Percentiles rank a stretch among this genome's conserved stretches.
phyloP scores from a whole-genome alignment of 371 early-diverging fungal genomes.

The Lichtheimia hyalospora region DNA sequence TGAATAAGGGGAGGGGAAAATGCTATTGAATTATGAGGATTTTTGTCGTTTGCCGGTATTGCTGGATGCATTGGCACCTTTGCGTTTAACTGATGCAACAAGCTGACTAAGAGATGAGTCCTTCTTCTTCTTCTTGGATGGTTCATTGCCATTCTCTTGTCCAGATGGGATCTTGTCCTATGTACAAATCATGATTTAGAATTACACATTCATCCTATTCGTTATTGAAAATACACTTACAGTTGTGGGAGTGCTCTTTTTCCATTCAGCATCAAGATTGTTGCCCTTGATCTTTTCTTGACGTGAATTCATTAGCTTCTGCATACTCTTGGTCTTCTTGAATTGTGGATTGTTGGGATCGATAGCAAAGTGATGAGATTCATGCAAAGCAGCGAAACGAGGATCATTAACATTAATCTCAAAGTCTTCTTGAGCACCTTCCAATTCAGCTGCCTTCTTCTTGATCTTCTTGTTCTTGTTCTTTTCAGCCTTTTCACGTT shows the following conservation, averaged over 20 bases:
- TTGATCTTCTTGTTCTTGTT: conserved; percentile 58
- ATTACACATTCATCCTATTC: too few relatives aligned
- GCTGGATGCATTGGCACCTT: conserved; percentile 45
- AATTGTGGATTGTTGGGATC: conserved; percentile 95
- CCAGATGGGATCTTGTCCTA: too few relatives aligned
- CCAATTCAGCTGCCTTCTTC: conserved; percentile 38
- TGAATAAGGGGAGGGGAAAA: not conserved
- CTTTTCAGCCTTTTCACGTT: conserved; percentile 89
- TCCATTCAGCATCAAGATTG: conserved; percentile 36
- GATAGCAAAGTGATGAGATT: conserved; percentile 89
- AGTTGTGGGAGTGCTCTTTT: conserved; percentile 17
- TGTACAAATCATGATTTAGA: too few relatives aligned
- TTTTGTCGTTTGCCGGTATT: conserved; percentile 46
- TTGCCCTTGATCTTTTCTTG: conserved; percentile 52
- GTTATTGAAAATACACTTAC: too few relatives aligned
- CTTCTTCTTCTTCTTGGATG: conserved; percentile 16
- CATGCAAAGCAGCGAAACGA: conserved; percentile 82
- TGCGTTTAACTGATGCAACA: conserved; percentile 62
- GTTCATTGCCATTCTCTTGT: not conserved
- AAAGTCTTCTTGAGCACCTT: conserved; percentile 72
- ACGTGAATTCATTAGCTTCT: conserved; percentile 72
- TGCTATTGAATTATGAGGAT: conserved; percentile 9
- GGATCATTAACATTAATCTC: conserved; percentile 83
- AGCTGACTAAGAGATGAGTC: conserved; percentile 48
- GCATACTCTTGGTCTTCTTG: conserved; percentile 93